phyloP scores from a whole-genome alignment of 2,329 filamentous ascomycete genomes.

The Mycosphaerelloides madeirae region DNA sequence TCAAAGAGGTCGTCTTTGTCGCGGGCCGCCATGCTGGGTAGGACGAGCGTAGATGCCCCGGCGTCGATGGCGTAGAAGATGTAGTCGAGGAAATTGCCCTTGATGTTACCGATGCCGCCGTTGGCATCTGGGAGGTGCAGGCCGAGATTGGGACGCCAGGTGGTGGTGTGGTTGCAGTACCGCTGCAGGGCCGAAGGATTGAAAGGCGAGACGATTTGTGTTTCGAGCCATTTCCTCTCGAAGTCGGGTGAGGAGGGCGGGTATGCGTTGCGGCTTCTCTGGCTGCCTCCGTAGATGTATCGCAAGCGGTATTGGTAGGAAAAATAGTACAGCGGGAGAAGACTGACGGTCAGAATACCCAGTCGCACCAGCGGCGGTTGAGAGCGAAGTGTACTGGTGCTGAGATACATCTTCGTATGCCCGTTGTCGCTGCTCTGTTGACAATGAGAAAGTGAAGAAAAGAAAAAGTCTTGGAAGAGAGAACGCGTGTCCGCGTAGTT shows the following conservation, averaged over 20 bases:
- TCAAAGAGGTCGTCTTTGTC: constrained; percentile 16
- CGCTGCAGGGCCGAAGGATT: constrained; percentile 18
- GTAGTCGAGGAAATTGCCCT: constrained; percentile 11
- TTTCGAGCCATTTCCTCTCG: constrained; percentile 23
- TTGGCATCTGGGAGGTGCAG: constrained; percentile 42
- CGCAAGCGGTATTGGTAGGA: constrained; percentile 19
- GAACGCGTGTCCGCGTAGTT: neutral
- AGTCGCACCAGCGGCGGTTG: constrained; percentile 10
- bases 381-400: constrained; percentile 4
- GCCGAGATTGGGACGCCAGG: constrained; percentile 40
- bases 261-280: neutral
- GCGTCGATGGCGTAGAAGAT: constrained; percentile 24
- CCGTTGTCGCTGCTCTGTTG: no score
- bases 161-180: constrained; percentile 34
- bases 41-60: constrained; percentile 37
- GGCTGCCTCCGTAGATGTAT: constrained; percentile 8
- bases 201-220: constrained; percentile 20
- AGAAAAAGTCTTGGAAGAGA: no score
- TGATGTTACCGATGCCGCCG: constrained; percentile 36
- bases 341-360: constrained; percentile 6
- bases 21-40: constrained; percentile 16
- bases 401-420: constrained; percentile 2
- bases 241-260: constrained; percentile 13
- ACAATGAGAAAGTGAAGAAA: no score
- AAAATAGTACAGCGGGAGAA: constrained; percentile 19